Conservation (phyloP, 345 rosid species). For the Cochlearia excelsa region DNA sequence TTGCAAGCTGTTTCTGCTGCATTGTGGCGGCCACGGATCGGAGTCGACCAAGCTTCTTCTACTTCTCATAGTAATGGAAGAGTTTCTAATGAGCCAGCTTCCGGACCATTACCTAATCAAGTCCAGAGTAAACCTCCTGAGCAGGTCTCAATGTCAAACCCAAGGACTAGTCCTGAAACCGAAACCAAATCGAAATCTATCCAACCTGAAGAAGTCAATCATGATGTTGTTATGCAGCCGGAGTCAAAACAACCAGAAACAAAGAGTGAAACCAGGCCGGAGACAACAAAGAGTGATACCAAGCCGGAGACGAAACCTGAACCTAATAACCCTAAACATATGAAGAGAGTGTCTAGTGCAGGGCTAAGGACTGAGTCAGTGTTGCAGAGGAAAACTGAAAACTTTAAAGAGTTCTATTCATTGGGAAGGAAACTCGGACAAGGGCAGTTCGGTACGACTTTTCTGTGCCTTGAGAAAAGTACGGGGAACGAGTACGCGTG, state of each 20-base stretch:
- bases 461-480: conserved; percentile 61
- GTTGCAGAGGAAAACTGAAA: conserved; percentile 65
- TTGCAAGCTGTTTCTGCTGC: conserved; percentile 76
- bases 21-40: conserved; percentile 62
- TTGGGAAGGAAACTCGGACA: conserved; percentile 84
- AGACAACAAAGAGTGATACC: conserved; percentile 43
- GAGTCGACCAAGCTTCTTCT: conserved; percentile 42
- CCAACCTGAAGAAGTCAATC: conserved; percentile 22
- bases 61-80: conserved; percentile 40
- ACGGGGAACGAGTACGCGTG: conserved; percentile 70
- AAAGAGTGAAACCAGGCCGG: conserved; percentile 46
- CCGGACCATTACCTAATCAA: conserved; percentile 43
- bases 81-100: conserved; percentile 33
- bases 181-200: conserved; percentile 32
- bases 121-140: conserved; percentile 75
- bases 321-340: conserved; percentile 50
- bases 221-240: conserved; percentile 37
- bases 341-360: conserved; percentile 65
- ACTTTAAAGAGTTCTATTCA: conserved; percentile 62
- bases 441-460: conserved; percentile 86
- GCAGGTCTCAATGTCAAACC: conserved; percentile 46
- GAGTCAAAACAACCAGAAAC: conserved; percentile 48
- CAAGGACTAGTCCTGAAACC: conserved; percentile 28
- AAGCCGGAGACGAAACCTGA: conserved; percentile 46
- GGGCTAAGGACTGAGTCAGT: conserved; percentile 74